A percentile compares a stretch with the other conserved stretches of the same genome.
Evolutionary conservation across 2,329 filamentous ascomycete species (phyloP).

Genomic region (Hypoxylon sp.): DNA sequence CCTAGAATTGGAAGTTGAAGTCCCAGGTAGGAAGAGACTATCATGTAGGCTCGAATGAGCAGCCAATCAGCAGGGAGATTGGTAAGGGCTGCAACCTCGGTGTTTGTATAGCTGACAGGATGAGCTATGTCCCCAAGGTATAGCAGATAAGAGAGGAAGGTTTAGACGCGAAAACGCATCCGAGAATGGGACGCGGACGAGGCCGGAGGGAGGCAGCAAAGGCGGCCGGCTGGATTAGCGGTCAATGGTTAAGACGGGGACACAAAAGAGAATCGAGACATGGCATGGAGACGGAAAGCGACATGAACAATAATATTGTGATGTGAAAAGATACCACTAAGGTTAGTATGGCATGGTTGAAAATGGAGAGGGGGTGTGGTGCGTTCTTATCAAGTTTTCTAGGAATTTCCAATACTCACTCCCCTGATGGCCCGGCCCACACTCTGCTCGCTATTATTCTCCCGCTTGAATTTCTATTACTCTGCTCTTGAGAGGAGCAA

Average conservation of each 20-base stretch:
- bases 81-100: slow-evolving; percentile 42
- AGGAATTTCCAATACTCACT: slow-evolving; percentile 42
- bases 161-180: slow-evolving; percentile 31
- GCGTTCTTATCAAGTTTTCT: slow-evolving; percentile 48
- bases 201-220: slow-evolving; percentile 19
- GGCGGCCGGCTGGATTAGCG: slow-evolving; percentile 29
- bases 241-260: slow-evolving; percentile 38
- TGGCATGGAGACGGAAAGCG: slow-evolving; percentile 42
- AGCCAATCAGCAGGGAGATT: slow-evolving; percentile 39
- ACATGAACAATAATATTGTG: slow-evolving; percentile 40
- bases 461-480: slow-evolving; percentile 17
- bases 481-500: slow-evolving; percentile 14
- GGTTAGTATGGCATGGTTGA: slow-evolving; percentile 35
- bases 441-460: slow-evolving; percentile 25
- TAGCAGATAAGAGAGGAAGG: slow-evolving; percentile 35
- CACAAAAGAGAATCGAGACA: slow-evolving; percentile 41
- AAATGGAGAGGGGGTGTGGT: slow-evolving; percentile 45
- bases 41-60: slow-evolving; percentile 39
- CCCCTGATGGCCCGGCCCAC: slow-evolving; percentile 43
- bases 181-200: slow-evolving; percentile 25
- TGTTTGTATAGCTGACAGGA: slow-evolving; percentile 38
- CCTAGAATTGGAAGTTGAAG: slow-evolving; percentile 41
- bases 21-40: slow-evolving; percentile 35
- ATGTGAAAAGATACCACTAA: slow-evolving; percentile 26
- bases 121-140: slow-evolving; percentile 27